A percentile compares a stretch with the other conserved stretches of the same genome.
These are phyloP conservation scores for Cucurbitaria berberidis DNA, from an alignment of 2,329 filamentous ascomycete species.

Conservation along the genomic window DNA sequence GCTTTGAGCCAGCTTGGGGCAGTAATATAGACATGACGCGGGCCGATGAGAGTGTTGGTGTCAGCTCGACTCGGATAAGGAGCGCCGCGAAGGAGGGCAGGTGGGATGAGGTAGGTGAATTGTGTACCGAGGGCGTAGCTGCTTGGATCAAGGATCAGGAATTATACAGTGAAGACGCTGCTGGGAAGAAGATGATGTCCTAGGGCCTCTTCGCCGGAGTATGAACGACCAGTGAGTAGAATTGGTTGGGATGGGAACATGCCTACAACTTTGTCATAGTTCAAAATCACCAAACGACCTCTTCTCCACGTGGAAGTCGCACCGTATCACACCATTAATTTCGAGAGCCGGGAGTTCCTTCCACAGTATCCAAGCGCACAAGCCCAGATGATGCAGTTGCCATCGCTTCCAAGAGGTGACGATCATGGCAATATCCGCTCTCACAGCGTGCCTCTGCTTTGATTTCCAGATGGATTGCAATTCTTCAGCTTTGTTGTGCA, in stretches of 20 bases:
- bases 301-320: background rate
- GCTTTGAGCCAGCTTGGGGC: slow-evolving; percentile 66
- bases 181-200: slow-evolving; percentile 46
- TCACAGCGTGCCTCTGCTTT: background rate
- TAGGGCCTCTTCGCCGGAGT: slow-evolving; percentile 16
- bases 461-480: background rate
- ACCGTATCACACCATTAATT: background rate
- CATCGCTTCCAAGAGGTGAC: background rate
- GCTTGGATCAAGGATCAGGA: slow-evolving; percentile 63
- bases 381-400: background rate
- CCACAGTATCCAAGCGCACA: background rate
- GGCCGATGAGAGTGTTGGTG: slow-evolving; percentile 54
- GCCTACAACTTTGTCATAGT: background rate
- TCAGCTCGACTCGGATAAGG: slow-evolving; percentile 69
- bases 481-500: background rate
- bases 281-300: background rate
- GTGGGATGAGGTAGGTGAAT: slow-evolving; percentile 54
- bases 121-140: slow-evolving; percentile 65
- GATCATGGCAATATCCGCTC: background rate
- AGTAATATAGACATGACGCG: slow-evolving; percentile 65
- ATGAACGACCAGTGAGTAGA: background rate
- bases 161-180: slow-evolving; percentile 59
- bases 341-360: background rate
- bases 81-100: slow-evolving; percentile 59
- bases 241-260: background rate